Conservation (phyloP, 163 green algal species). For the Chlamydomonas reinhardtii region DNA sequence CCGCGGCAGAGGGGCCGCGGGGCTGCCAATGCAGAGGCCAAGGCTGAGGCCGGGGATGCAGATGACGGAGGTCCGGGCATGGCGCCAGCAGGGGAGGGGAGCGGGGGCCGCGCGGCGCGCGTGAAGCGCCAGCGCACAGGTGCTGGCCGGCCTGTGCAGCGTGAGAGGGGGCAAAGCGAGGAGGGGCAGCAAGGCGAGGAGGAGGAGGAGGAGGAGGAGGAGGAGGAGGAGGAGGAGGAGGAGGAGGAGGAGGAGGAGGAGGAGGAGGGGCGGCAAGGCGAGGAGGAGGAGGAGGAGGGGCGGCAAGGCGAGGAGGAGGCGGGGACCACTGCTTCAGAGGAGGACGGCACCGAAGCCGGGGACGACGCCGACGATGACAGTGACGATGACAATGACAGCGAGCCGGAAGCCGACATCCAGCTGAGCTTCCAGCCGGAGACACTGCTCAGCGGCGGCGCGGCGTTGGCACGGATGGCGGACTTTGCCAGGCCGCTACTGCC, state of each 20-base stretch:
- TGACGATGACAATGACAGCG: neutral
- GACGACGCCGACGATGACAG: too few relatives aligned
- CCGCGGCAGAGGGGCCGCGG: too few relatives aligned
- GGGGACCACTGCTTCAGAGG: neutral
- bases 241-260: neutral
- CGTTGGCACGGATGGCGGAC: slow-evolving; percentile 15
- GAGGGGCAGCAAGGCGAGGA: neutral
- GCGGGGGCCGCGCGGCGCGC: too few relatives aligned
- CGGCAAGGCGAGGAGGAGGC: neutral
- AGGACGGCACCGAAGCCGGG: neutral
- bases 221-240: neutral
- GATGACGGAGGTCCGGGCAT: too few relatives aligned
- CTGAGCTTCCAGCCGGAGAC: slow-evolving; percentile 19
- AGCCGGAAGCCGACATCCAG: neutral
- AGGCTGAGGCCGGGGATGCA: too few relatives aligned
- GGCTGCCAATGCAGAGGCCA: too few relatives aligned
- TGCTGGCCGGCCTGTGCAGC: too few relatives aligned
- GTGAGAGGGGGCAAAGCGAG: too few relatives aligned
- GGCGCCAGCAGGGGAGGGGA: too few relatives aligned
- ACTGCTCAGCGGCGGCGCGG: slow-evolving; percentile 2
- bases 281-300: neutral
- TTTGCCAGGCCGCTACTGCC: slow-evolving; percentile 30
- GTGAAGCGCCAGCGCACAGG: too few relatives aligned
- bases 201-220: neutral
- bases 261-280: too few relatives aligned